Percentiles rank a stretch among this genome's conserved stretches.
Conservation (phyloP, 192 early-diverging fungal genomes). For the Geranomyces variabilis region DNA sequence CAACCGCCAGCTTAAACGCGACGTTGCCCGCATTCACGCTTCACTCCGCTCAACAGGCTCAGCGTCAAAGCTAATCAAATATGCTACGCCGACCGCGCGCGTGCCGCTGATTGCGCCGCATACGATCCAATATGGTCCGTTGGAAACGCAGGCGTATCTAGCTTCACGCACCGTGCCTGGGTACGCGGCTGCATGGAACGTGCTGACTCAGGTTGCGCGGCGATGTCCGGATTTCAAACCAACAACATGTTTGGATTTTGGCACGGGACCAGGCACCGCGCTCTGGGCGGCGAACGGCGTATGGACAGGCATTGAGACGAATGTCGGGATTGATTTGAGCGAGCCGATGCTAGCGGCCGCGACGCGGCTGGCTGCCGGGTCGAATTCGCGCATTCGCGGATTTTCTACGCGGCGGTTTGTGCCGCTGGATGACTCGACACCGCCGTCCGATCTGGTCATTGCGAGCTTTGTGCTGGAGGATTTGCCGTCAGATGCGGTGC, state of each 20-base stretch:
- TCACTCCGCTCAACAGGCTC: conserved; percentile 27
- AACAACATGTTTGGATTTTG: conserved; percentile 73
- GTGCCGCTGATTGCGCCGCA: conserved; percentile 41
- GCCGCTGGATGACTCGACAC: conserved; percentile 41
- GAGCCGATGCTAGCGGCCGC: conserved; percentile 76
- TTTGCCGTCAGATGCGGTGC: conserved; percentile 65
- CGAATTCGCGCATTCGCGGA: conserved; percentile 36
- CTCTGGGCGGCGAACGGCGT: conserved; percentile 72
- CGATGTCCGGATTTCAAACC: conserved; percentile 70
- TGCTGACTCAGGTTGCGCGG: conserved; percentile 63
- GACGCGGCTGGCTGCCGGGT: conserved; percentile 34
- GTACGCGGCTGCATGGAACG: conserved; percentile 71
- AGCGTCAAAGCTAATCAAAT: conserved; percentile 13
- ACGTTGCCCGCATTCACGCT: conserved; percentile 11
- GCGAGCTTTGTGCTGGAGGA: conserved; percentile 76
- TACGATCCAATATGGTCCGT: conserved; percentile 68
- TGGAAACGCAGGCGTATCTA: conserved; percentile 74
- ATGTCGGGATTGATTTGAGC: conserved; percentile 74
- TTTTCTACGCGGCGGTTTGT: conserved; percentile 65
- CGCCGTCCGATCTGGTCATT: conserved; percentile 70
- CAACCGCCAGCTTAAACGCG: conserved; percentile 2
- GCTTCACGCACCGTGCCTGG: conserved; percentile 63
- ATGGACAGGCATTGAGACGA: conserved; percentile 53
- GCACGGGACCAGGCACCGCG: conserved; percentile 79
- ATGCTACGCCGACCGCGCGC: background rate